A percentile compares a stretch with the other conserved stretches of the same genome.
phyloP scores from a whole-genome alignment of 805 yeast genomes.

The Myxozyma neotropica region DNA sequence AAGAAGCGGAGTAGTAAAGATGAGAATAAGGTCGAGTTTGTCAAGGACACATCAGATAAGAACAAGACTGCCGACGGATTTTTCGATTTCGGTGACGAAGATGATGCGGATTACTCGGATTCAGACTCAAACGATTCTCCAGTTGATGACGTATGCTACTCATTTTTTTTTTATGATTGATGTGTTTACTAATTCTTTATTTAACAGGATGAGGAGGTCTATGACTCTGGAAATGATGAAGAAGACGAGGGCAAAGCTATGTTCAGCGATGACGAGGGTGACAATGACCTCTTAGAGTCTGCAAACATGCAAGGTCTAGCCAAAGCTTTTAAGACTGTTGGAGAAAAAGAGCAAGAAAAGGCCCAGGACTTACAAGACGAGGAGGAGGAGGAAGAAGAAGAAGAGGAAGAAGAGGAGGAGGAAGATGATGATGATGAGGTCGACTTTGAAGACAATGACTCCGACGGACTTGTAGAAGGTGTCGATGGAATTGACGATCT shows the following conservation, averaged over 20 bases:
- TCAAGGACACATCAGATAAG: conserved; percentile 46
- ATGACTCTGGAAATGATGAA: conserved; percentile 65
- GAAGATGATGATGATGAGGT: conserved; percentile 72
- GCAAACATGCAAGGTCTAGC: conserved; percentile 38
- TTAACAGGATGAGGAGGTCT: conserved; percentile 44
- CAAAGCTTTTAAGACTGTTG: conserved; percentile 35
- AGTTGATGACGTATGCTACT: conserved; percentile 9
- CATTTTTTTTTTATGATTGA: background rate
- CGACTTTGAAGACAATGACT: conserved; percentile 53
- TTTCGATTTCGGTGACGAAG: conserved; percentile 33
- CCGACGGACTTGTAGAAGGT: conserved; percentile 31
- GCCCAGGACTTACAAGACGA: conserved; percentile 31
- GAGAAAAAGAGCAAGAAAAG: conserved; percentile 30
- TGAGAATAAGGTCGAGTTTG: conserved; percentile 11
- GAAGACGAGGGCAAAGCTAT: conserved; percentile 55
- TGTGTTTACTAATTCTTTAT: background rate
- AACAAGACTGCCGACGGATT: conserved; percentile 35
- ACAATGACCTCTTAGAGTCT: conserved; percentile 54
- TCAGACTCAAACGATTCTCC: conserved; percentile 36
- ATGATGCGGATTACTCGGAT: conserved; percentile 46
- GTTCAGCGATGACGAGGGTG: conserved; percentile 76
- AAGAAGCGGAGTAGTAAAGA: conserved; percentile 10
- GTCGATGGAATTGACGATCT: conserved; percentile 61
- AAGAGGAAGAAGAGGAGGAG: conserved; percentile 55
- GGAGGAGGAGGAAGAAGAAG: conserved; percentile 34